Conservation (phyloP, 495 filamentous ascomycete species). For the Evansstolkia leycettana region DNA sequence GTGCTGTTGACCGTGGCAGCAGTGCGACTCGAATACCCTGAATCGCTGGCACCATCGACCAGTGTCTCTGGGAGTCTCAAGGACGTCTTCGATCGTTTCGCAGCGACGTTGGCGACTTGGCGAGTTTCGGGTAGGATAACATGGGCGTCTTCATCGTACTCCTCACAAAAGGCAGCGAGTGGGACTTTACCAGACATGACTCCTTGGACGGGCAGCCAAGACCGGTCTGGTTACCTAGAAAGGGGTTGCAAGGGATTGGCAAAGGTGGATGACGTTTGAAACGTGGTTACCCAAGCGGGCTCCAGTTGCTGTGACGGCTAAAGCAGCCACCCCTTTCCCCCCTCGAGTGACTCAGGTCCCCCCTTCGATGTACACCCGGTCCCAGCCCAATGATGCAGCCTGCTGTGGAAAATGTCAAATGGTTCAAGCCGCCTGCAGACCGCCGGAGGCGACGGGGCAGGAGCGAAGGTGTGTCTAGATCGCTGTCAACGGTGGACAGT, state of each 20-base stretch:
- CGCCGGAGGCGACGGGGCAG: not conserved
- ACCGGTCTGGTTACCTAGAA: constrained; percentile 11
- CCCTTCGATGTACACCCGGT: too few relatives aligned
- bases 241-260: constrained; percentile 5
- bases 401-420: too few relatives aligned
- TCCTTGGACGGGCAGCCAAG: constrained; percentile 13
- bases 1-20: constrained; percentile 41
- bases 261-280: constrained; percentile 21
- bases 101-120: constrained; percentile 39
- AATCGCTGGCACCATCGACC: constrained; percentile 45
- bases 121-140: constrained; percentile 34
- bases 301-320: constrained; percentile 10
- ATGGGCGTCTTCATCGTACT: constrained; percentile 42
- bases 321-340: constrained; percentile 14
- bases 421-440: too few relatives aligned
- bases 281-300: constrained; percentile 19
- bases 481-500: constrained; percentile 15
- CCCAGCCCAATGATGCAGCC: too few relatives aligned
- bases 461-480: constrained; percentile 13
- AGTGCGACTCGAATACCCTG: constrained; percentile 54
- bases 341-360: constrained; percentile 13
- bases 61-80: constrained; percentile 21
- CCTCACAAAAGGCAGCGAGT: constrained; percentile 40
- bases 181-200: constrained; percentile 27
- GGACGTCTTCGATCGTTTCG: constrained; percentile 40